phyloP scores from a whole-genome alignment of 2,329 filamentous ascomycete species.

The Aureobasidium vineae region DNA sequence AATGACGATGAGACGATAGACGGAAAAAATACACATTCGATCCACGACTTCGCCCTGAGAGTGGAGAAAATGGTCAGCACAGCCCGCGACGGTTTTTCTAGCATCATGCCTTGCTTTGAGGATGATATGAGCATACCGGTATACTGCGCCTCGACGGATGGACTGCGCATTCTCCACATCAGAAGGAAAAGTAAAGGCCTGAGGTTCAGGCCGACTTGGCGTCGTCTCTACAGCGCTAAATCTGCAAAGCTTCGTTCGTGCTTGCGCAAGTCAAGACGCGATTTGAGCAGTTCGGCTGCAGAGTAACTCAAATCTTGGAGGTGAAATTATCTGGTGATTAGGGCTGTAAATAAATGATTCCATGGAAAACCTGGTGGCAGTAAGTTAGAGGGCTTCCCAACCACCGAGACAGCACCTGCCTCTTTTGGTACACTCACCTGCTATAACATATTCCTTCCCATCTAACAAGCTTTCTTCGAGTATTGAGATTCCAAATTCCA shows the following conservation, averaged over 20 bases:
- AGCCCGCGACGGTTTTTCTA: not conserved
- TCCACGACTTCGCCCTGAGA: slow-evolving; percentile 1
- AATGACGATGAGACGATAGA: slow-evolving; percentile 22
- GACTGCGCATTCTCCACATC: slow-evolving; percentile 13
- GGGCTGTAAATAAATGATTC: not conserved
- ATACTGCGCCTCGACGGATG: slow-evolving; percentile 14
- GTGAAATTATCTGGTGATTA: not conserved
- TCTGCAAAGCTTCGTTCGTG: not conserved
- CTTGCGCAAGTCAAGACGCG: not conserved
- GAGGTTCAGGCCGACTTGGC: not conserved
- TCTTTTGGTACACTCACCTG: not conserved
- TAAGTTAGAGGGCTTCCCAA: not conserved
- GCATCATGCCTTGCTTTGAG: not conserved
- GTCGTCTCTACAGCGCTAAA: slow-evolving; percentile 9
- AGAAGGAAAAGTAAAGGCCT: not conserved
- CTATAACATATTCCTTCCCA: slow-evolving; percentile 7
- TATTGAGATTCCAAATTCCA: not conserved
- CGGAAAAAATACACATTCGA: not conserved
- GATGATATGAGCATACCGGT: not conserved
- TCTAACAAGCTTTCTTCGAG: slow-evolving; percentile 9
- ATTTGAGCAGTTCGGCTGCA: not conserved
- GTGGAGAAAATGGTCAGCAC: slow-evolving; percentile 15
- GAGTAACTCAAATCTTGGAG: not conserved
- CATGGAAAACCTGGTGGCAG: not conserved
- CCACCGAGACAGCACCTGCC: slow-evolving; percentile 9